Percentiles rank a stretch among this genome's conserved stretches.
These are phyloP conservation scores for Candida loeiensis DNA, from an alignment of 805 yeast species.

Conservation along the genomic window DNA sequence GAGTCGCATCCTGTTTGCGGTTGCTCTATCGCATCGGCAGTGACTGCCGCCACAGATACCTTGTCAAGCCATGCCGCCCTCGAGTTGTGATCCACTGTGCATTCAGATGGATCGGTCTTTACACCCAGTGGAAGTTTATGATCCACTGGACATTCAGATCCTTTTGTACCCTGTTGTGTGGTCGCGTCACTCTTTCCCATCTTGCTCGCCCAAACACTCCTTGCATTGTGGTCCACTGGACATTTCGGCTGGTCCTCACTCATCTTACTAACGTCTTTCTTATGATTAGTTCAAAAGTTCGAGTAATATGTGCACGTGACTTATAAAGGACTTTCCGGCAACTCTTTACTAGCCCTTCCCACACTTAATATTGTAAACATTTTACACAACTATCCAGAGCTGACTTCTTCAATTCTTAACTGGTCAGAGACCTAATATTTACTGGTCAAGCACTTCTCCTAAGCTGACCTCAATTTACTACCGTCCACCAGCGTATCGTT, in stretches of 20 bases:
- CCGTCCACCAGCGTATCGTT: no score
- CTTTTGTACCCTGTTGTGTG: constrained; percentile 7
- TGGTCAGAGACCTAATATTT: no score
- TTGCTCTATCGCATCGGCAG: constrained; percentile 39
- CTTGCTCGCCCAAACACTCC: constrained; percentile 30
- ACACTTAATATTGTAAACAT: constrained; percentile 1
- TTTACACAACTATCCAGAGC: no score
- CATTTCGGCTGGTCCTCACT: constrained; percentile 34
- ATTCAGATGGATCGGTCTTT: constrained; percentile 27
- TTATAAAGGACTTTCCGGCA: not conserved
- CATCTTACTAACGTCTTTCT: constrained; percentile 5
- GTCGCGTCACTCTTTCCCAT: constrained; percentile 5
- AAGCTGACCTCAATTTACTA: no score
- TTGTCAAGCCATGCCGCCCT: constrained; percentile 53
- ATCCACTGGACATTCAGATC: not conserved
- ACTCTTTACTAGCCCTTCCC: not conserved
- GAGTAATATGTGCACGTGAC: constrained; percentile 2
- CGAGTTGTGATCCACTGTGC: constrained; percentile 70
- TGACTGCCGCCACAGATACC: constrained; percentile 25
- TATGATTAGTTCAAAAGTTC: constrained; percentile 3
- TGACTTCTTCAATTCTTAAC: no score
- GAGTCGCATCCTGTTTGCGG: constrained; percentile 41
- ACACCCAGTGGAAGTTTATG: not conserved
- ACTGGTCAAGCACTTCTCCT: no score
- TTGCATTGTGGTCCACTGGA: constrained; percentile 50